Base-by-base conservation (phyloP, 192 early-diverging fungal species). In the Coemansia sp. region DNA sequence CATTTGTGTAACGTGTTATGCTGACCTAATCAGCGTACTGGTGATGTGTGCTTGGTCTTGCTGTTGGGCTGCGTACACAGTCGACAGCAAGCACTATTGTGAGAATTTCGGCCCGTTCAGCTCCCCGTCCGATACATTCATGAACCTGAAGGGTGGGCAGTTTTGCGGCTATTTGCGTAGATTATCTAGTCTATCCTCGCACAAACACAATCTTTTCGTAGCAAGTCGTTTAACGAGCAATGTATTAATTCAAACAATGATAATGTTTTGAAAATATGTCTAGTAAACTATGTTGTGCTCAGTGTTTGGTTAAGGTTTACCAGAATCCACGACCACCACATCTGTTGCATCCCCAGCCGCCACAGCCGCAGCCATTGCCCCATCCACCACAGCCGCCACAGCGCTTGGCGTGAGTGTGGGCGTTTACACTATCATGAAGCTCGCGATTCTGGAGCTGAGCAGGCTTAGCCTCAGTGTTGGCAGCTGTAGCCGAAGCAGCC, bases 281-380 rank as follows among this genome's bases (percentile, higher is more conserved):
- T 42, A 42, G 15, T 42, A n/a, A 15, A 15, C 3, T 42, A 42
- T 42, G 15, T n/a, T 8, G 6, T 31, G 6, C 31, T 31, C 31
- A 31, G 7, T 0, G 31, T 31, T 31, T 31, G 31, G 31, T 31
- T 31, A 31, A 9, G 14, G 15, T 42, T 42, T 15, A 42, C 15
- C 40, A 42, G 15, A 42, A 42, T 42, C 40, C 40, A 42, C 22
- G 9, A 2, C 52, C 52, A 54, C 52, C 25, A 17, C 52, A 54
- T 21, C 52, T 28, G 52, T 11, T 11, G 12, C 52, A 54, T n/a
- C 52, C 52, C 25, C 25, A 54, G 5, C 52, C 52, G 28, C 52
- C 52, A 15, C 52, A 54, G 52, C 52, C 52, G 15, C 51, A 53
- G 14, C 51, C 51, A 11, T 14, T 5, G 22, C 51, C 25, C 26